Conservation (phyloP, 129 eudicot genomes). For the Escallonia rubra region DNA sequence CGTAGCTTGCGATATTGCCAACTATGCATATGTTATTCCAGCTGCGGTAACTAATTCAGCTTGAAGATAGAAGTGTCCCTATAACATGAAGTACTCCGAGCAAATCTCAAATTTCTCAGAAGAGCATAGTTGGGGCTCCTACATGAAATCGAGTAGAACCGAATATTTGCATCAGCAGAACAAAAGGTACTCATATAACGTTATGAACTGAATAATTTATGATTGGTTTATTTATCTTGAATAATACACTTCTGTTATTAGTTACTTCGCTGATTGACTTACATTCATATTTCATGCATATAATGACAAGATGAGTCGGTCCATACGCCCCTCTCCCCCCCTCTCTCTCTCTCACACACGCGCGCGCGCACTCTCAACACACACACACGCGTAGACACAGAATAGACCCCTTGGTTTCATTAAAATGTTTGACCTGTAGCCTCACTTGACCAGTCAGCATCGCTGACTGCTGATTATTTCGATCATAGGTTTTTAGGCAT, state of each 20-base stretch:
- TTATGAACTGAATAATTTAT: background rate
- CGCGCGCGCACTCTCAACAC: too few relatives aligned
- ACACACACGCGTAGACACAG: too few relatives aligned
- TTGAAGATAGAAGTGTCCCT: background rate
- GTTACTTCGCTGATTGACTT: background rate
- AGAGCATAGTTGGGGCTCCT: slow-evolving; percentile 67
- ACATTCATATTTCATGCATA: background rate
- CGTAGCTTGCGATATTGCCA: background rate
- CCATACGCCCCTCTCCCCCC: too few relatives aligned
- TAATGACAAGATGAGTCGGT: too few relatives aligned
- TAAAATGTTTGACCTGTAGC: too few relatives aligned
- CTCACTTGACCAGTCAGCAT: too few relatives aligned
- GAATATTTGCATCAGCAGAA: background rate
- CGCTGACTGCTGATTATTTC: too few relatives aligned
- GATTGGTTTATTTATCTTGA: background rate
- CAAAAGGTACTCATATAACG: background rate
- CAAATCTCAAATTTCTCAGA: slow-evolving; percentile 51
- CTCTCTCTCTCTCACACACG: too few relatives aligned
- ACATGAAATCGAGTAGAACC: slow-evolving; percentile 2
- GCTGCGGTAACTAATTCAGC: background rate
- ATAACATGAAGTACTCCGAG: slow-evolving; percentile 39
- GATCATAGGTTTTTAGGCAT: too few relatives aligned
- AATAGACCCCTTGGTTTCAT: too few relatives aligned
- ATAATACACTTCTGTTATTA: background rate
- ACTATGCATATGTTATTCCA: background rate